Percentiles rank a stretch among this genome's conserved stretches.
phyloP scores from a whole-genome alignment of 192 early-diverging fungal genomes.

The Entophlyctis helioformis region DNA sequence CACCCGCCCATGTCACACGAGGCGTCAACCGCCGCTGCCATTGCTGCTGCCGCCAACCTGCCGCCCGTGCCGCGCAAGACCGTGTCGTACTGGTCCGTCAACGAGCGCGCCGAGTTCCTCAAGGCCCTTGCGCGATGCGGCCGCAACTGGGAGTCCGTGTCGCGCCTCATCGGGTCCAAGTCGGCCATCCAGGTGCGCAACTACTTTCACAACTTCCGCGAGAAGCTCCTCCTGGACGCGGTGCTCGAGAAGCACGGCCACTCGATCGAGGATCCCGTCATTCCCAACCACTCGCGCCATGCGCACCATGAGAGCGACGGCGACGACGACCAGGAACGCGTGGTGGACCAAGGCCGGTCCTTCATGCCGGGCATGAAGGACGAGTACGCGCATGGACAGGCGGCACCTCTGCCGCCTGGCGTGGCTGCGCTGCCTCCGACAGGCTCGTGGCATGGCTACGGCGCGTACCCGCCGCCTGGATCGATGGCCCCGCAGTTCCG shows the following conservation, averaged over 20 bases:
- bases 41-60: background rate
- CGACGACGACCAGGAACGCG: too few species aligned
- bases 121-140: conserved; percentile 51
- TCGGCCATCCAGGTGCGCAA: conserved; percentile 75
- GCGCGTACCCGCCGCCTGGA: too few species aligned
- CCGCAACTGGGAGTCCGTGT: conserved; percentile 65
- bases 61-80: conserved; percentile 6
- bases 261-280: background rate
- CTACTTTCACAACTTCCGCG: conserved; percentile 56
- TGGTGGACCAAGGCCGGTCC: too few species aligned
- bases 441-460: too few species aligned
- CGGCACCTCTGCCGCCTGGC: too few species aligned
- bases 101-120: conserved; percentile 63
- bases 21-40: background rate
- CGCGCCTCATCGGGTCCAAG: conserved; percentile 62
- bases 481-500: too few species aligned
- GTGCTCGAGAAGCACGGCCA: conserved; percentile 1
- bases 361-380: too few species aligned
- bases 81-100: conserved; percentile 78
- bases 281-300: too few species aligned
- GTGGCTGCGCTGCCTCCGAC: too few species aligned
- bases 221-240: conserved; percentile 35
- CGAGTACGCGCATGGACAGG: too few species aligned
- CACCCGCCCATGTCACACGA: background rate
- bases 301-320: too few species aligned